Percentiles rank a stretch among this genome's conserved stretches.
These are phyloP conservation scores for Gastrolobium villosum DNA, from an alignment of 306 rosid genomes.

Conservation along the genomic window DNA sequence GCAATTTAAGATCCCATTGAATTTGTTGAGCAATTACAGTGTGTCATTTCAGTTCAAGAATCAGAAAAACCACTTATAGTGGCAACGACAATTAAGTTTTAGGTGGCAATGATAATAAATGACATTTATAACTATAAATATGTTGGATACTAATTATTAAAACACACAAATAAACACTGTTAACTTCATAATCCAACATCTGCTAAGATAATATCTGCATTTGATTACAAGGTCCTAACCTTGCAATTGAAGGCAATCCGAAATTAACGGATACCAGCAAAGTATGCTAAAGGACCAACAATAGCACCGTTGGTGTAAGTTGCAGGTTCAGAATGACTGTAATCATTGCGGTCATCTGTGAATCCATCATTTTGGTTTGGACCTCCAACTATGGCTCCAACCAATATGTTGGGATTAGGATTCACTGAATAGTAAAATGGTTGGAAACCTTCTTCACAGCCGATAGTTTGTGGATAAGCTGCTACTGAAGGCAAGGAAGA, in stretches of 20 bases:
- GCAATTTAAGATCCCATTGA: too few species aligned
- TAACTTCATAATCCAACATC: slow-evolving; percentile 44
- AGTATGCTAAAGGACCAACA: slow-evolving; percentile 88
- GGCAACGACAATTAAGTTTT: too few species aligned
- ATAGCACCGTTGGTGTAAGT: slow-evolving; percentile 84
- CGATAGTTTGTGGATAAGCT: slow-evolving; percentile 71
- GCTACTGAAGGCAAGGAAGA: slow-evolving; percentile 84
- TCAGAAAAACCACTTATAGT: too few species aligned
- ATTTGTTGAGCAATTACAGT: too few species aligned
- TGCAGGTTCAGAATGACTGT: slow-evolving; percentile 90
- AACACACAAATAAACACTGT: slow-evolving; percentile 41
- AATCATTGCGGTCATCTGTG: slow-evolving; percentile 80
- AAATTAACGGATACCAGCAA: slow-evolving; percentile 56
- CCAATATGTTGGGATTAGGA: slow-evolving; percentile 83
- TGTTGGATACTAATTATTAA: background rate
- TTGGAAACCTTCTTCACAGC: slow-evolving; percentile 82
- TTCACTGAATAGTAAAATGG: slow-evolving; percentile 71
- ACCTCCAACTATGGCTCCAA: slow-evolving; percentile 91
- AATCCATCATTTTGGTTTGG: slow-evolving; percentile 85
- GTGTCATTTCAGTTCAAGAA: too few species aligned
- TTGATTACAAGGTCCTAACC: slow-evolving; percentile 38
- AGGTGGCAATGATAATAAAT: too few species aligned
- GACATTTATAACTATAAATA: too few species aligned
- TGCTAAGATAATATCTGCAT: slow-evolving; percentile 30
- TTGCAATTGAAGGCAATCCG: slow-evolving; percentile 15